Evolutionary conservation across 345 rosid species (phyloP).

Genomic region (Orychophragmus violaceus): DNA sequence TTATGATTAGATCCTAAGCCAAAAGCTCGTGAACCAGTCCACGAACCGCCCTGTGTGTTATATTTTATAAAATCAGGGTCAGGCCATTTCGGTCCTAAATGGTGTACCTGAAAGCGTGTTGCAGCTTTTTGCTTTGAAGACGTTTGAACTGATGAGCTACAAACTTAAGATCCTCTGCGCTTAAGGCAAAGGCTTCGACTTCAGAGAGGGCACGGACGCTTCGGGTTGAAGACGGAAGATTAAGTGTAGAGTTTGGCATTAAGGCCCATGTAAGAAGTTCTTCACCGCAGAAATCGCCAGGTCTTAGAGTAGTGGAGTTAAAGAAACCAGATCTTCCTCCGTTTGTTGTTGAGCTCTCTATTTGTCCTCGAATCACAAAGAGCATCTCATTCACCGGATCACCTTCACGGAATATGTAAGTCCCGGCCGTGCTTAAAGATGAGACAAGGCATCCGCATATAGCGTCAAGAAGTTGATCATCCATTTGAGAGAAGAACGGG

Average conservation of each 20-base stretch:
- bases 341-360: constrained; percentile 89
- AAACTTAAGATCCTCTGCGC: constrained; percentile 76
- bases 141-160: constrained; percentile 86
- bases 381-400: constrained; percentile 91
- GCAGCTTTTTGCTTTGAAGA: constrained; percentile 84
- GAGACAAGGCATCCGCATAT: constrained; percentile 79
- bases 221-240: constrained; percentile 71
- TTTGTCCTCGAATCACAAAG: constrained; percentile 78
- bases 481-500: constrained; percentile 92
- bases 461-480: constrained; percentile 93
- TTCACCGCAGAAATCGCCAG: constrained; percentile 92
- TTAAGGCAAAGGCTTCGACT: constrained; percentile 86
- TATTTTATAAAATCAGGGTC: background rate
- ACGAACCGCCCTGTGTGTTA: background rate
- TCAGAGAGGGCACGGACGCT: constrained; percentile 66
- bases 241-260: constrained; percentile 61
- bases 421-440: constrained; percentile 65
- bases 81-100: too few relatives aligned
- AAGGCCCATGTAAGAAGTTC: constrained; percentile 93
- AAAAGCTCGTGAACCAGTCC: too few relatives aligned
- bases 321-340: constrained; percentile 92
- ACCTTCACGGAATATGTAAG: constrained; percentile 68
- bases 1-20: too few relatives aligned
- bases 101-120: constrained; percentile 79
- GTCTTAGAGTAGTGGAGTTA: constrained; percentile 76